Evolutionary conservation across 306 rosid genomes (phyloP), one percentile per base, ranked within the genome.

Genomic region (Rosa multiflora): DNA sequence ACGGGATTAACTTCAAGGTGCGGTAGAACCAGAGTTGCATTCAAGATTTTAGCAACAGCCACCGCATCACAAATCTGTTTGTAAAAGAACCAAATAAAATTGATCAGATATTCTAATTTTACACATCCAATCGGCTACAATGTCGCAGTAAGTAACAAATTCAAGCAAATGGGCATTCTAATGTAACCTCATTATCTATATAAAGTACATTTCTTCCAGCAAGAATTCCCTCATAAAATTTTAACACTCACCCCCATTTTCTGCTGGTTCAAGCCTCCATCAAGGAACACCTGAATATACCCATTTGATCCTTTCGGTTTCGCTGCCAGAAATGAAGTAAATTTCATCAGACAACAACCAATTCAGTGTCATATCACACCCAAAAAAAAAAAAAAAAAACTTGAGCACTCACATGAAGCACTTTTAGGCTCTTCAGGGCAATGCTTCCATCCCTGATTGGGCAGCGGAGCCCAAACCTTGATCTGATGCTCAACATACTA

Each of bases 221-320:
- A 77, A n/a, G 1, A 48, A 43, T 14, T 53, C 35, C 76, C 20
- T 18, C 4, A 20, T 2, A 37, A 18, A 18, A 23, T 75, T 43
- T 18, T 5, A 63, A 63, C 47, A 83, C 96, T 37, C 78, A 93
- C 99, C 98, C 98, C 99, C 97, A 95, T 95, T 74, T 86, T 91
- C 86, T 95, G 98, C 85, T 93, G 99, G 88, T 96, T 96, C 85
- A 96, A 78, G 42, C 99, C 99, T 68, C 98, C 99, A 86, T 96
- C 98, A 76, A 96, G 91, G 88, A 96, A 96, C 79, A 93, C 99
- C 80, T 96, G 99, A 76, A 96, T 85, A 83, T 88, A 93, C 73
- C 98, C 94, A 77, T 82, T 82, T 9, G 93, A 87, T 75, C 87
- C 87, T 74, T 78, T 88, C 13, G 85, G 87, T 76, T 84, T 81